phyloP scores from a whole-genome alignment of 169 alveolate genomes.

The Plasmodium vivax region DNA sequence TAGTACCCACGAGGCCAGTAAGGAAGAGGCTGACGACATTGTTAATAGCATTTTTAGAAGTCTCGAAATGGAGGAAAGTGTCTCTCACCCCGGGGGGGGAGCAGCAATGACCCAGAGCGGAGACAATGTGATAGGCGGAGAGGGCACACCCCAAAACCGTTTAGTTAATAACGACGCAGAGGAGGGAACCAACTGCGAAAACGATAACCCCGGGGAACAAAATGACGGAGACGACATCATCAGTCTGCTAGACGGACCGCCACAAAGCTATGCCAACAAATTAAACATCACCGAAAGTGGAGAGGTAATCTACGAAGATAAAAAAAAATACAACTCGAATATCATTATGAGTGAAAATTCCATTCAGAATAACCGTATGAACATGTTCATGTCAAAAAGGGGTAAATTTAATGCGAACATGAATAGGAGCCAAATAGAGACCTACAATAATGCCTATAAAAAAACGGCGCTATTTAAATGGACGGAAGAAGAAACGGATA shows the following conservation, averaged over 20 bases:
- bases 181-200: neutral
- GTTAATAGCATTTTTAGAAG: slow-evolving; percentile 19
- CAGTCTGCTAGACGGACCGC: slow-evolving; percentile 1
- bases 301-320: slow-evolving; percentile 53
- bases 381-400: slow-evolving; percentile 25
- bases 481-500: slow-evolving; percentile 81
- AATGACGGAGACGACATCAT: slow-evolving; percentile 36
- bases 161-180: neutral
- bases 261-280: slow-evolving; percentile 9
- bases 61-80: neutral
- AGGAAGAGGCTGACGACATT: slow-evolving; percentile 6
- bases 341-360: slow-evolving; percentile 23
- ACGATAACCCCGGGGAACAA: neutral
- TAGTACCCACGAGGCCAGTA: neutral
- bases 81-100: neutral
- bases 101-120: neutral
- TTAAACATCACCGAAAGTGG: slow-evolving; percentile 60
- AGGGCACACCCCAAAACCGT: neutral
- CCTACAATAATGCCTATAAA: slow-evolving; percentile 81
- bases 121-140: neutral
- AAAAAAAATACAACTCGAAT: slow-evolving; percentile 10
- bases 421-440: slow-evolving; percentile 51
- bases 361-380: slow-evolving; percentile 6
- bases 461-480: slow-evolving; percentile 78
- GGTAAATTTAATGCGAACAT: slow-evolving; percentile 18